phyloP scores from a whole-genome alignment of 2,329 filamentous ascomycete genomes.

The Ceratocystis lukuohia region DNA sequence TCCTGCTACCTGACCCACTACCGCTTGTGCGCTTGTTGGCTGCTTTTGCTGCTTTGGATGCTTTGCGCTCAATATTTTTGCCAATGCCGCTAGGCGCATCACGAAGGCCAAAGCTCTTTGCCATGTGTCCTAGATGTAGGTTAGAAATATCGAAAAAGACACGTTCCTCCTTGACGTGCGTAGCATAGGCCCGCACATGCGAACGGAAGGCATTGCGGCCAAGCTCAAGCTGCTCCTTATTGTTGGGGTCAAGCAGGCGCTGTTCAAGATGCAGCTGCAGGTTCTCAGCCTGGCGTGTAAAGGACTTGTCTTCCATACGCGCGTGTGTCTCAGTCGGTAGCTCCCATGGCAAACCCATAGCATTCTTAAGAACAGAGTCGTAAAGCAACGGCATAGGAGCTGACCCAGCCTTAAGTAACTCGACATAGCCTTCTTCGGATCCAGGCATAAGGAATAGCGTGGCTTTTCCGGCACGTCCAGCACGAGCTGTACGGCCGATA shows the following conservation, averaged over 20 bases:
- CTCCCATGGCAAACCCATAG: conserved; percentile 47
- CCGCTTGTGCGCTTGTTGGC: conserved; percentile 25
- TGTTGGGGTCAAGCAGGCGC: conserved; percentile 37
- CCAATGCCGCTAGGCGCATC: conserved; percentile 79
- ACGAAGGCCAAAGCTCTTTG: conserved; percentile 82
- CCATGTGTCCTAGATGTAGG: conserved; percentile 81
- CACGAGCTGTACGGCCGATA: conserved; percentile 86
- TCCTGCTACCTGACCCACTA: conserved; percentile 19
- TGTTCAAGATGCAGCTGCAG: conserved; percentile 48
- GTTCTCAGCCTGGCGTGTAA: conserved; percentile 41
- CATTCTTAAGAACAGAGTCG: conserved; percentile 48
- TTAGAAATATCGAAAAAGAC: conserved; percentile 82
- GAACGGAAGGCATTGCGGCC: conserved; percentile 79
- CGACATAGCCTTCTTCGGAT: conserved; percentile 80
- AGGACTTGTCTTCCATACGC: conserved; percentile 31
- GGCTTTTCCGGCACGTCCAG: conserved; percentile 75
- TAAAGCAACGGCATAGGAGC: conserved; percentile 38
- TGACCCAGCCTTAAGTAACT: conserved; percentile 46
- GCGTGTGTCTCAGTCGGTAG: conserved; percentile 58
- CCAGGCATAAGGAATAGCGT: conserved; percentile 84
- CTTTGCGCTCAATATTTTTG: conserved; percentile 37
- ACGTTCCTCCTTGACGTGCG: conserved; percentile 75
- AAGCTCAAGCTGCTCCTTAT: conserved; percentile 59
- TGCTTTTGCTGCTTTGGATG: conserved; percentile 28
- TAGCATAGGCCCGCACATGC: conserved; percentile 88